Base-by-base conservation (phyloP, 129 eudicot species). In the Ambrosia trifida region DNA sequence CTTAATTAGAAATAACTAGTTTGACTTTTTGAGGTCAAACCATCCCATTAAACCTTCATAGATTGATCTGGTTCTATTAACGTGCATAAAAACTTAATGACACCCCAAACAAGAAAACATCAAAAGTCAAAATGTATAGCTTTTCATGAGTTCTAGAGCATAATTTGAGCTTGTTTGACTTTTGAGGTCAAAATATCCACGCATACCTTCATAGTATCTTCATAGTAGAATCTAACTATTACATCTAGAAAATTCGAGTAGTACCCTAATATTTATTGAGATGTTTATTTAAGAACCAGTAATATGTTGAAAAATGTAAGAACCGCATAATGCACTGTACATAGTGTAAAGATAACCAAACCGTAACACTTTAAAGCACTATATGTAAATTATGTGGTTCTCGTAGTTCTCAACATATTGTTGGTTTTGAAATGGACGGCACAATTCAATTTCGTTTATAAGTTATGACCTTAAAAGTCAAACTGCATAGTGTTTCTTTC, bases 101-200 rank as follows among this genome's bases (percentile, higher is more conserved):
- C 28, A 24, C 28, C 28, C 28, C 28, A 24, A 24, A 0, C 28
- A 24, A 24, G 28, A 33, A 3, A 20, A 69, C 49, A 20, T 41
- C 38, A 41, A 41, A 41, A 41, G 46, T 41, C 11, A 6, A 41
- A 41, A 4, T 41, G 46, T 41, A 8, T 41, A 5, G 11, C 2
- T 41, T 41, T 41, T 41, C 10, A 24, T 41, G 8, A 1, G 11
- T 18, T 49, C 54, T 49, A 19, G 13, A 53, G 60, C 60, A 18
- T 20, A 24, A 45, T 14, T 44, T 12, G 2, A 57, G 28, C 16
- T 57, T 2, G 32, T 58, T 72, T 58, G 59, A 59, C 76, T 72
- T 59, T 72, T 16, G 35, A 43, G 68, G 68, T 59, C 68, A 59
- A 72, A 30, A 63, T 3, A 2, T 71, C 2, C 35, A 40, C 1